These are phyloP conservation scores for Cokeromyces recurvatus DNA, from an alignment of 371 early-diverging fungal genomes.

Conservation along the genomic window DNA sequence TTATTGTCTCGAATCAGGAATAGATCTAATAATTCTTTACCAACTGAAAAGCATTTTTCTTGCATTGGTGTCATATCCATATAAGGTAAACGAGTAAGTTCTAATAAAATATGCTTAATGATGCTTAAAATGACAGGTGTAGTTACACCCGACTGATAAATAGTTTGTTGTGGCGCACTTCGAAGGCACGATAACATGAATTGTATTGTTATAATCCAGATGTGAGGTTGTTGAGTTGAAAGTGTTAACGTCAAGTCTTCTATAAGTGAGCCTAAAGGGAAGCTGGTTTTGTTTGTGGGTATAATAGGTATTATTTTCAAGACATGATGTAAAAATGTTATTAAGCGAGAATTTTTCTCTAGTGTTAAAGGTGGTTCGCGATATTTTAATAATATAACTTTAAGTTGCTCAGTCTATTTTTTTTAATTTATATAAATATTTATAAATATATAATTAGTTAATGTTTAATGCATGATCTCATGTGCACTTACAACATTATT, in stretches of 20 bases:
- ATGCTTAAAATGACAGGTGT: slow-evolving; percentile 35
- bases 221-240: slow-evolving; percentile 19
- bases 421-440: too few species aligned
- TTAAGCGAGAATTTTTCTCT: slow-evolving; percentile 30
- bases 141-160: slow-evolving; percentile 32
- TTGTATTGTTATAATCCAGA: slow-evolving; percentile 39
- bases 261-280: slow-evolving; percentile 34
- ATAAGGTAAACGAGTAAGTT: slow-evolving; percentile 31
- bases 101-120: slow-evolving; percentile 38
- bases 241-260: slow-evolving; percentile 38
- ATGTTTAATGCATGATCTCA: too few species aligned
- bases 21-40: slow-evolving; percentile 34
- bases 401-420: slow-evolving; percentile 42
- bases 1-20: slow-evolving; percentile 26
- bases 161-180: slow-evolving; percentile 20
- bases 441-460: too few species aligned
- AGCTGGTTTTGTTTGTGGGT: slow-evolving; percentile 4
- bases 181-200: slow-evolving; percentile 42
- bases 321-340: slow-evolving; percentile 39
- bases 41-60: slow-evolving; percentile 30
- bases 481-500: slow-evolving; percentile 12
- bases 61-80: slow-evolving; percentile 20
- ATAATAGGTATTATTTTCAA: slow-evolving; percentile 26
- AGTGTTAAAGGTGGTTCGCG: slow-evolving; percentile 39
- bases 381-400: slow-evolving; percentile 36